Percentiles rank a stretch among this genome's conserved stretches.
phyloP scores from a whole-genome alignment of 768 basidiomycete genomes.

The Leccinum longicurvipes region DNA sequence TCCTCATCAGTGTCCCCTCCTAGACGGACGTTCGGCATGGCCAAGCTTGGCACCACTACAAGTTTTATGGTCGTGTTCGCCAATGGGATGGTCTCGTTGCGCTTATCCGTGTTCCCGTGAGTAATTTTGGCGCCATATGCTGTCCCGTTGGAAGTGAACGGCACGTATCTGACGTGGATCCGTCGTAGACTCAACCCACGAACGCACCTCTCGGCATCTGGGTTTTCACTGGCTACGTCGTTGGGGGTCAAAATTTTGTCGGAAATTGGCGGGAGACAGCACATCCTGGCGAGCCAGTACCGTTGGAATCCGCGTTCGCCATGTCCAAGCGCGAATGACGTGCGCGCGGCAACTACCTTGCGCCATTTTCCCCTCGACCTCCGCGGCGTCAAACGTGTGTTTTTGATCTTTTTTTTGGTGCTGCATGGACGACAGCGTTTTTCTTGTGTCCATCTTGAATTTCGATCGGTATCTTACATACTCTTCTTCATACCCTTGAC shows the following conservation, averaged over 20 bases:
- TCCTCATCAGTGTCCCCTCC: not conserved
- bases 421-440: conserved; percentile 6
- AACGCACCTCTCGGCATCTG: conserved; percentile 20
- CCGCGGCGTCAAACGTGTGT: not conserved
- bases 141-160: not conserved
- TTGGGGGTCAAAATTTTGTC: conserved; percentile 61
- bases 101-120: conserved; percentile 42
- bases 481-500: not conserved
- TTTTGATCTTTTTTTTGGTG: not conserved
- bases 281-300: conserved; percentile 35
- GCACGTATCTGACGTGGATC: conserved; percentile 5
- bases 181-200: conserved; percentile 5
- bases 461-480: conserved; percentile 12
- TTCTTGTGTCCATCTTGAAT: conserved; percentile 5
- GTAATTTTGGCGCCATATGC: conserved; percentile 2
- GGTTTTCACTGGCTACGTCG: conserved; percentile 70
- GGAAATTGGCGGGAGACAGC: conserved; percentile 62
- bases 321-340: conserved; percentile 46
- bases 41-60: conserved; percentile 46
- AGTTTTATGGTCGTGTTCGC: conserved; percentile 51
- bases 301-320: conserved; percentile 63
- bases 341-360: not conserved
- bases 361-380: not conserved
- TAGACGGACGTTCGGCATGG: conserved; percentile 50
- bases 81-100: conserved; percentile 60